A percentile compares a stretch with the other conserved stretches of the same genome.
Evolutionary conservation across 139 green algal species (phyloP).

Genomic region (Coelastrella sp.): DNA sequence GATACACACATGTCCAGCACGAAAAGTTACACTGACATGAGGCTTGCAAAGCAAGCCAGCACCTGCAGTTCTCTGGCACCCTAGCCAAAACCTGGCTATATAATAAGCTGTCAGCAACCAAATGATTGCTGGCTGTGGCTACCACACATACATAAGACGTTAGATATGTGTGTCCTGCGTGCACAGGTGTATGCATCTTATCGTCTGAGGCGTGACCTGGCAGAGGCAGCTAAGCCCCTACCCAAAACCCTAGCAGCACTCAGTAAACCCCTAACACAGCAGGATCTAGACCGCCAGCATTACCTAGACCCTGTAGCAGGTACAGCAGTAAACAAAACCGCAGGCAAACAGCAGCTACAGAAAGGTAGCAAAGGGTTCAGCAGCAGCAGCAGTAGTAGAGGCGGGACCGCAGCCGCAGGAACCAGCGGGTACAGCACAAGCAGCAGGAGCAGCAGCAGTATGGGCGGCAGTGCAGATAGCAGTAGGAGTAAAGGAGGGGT

Average conservation of each 20-base stretch:
- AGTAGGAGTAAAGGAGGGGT: background rate
- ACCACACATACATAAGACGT: too few relatives aligned
- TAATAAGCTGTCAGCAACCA: too few relatives aligned
- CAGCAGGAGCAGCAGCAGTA: constrained; percentile 6
- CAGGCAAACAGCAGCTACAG: background rate
- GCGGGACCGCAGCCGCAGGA: background rate
- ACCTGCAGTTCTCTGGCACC: too few relatives aligned
- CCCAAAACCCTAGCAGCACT: background rate
- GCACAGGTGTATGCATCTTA: constrained; percentile 56
- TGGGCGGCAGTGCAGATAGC: background rate
- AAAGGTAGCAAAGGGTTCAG: background rate
- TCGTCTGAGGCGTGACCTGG: constrained; percentile 35
- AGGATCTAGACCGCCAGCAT: background rate
- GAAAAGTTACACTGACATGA: too few relatives aligned
- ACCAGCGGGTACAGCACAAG: constrained; percentile 18
- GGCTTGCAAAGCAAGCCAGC: too few relatives aligned
- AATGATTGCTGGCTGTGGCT: too few relatives aligned
- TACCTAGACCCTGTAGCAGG: background rate
- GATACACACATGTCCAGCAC: too few relatives aligned
- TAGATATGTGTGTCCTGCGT: too few relatives aligned
- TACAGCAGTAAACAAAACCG: background rate
- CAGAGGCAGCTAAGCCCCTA: constrained; percentile 7
- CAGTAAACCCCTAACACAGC: background rate
- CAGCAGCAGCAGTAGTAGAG: constrained; percentile 16
- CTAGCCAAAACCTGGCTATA: too few relatives aligned